Evolutionary conservation across 441 rosid species (phyloP).

Genomic region (Gossypium davidsonii): DNA sequence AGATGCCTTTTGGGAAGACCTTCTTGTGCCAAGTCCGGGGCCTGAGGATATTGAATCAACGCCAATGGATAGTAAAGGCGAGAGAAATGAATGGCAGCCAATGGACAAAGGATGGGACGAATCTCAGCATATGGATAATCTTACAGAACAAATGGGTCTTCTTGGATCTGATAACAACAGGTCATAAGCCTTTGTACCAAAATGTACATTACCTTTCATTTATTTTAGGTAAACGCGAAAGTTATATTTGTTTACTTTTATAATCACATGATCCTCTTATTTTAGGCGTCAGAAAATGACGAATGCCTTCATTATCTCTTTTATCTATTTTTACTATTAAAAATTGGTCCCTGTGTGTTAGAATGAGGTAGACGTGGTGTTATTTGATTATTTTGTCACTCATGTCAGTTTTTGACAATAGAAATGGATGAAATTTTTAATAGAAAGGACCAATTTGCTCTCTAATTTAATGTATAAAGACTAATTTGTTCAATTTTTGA

Average conservation of each 20-base stretch:
- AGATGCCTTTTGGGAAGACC: constrained; percentile 62
- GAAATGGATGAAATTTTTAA: too few relatives aligned
- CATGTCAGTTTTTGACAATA: too few relatives aligned
- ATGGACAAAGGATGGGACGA: constrained; percentile 43
- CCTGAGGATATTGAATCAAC: constrained; percentile 54
- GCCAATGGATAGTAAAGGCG: constrained; percentile 30
- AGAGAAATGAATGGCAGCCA: constrained; percentile 25
- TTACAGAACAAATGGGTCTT: constrained; percentile 76
- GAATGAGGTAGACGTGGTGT: too few relatives aligned
- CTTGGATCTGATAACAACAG: constrained; percentile 48
- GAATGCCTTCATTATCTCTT: constrained; percentile 9
- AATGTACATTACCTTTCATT: constrained; percentile 13
- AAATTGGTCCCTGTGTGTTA: too few relatives aligned
- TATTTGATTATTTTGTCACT: too few relatives aligned
- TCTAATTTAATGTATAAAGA: too few relatives aligned
- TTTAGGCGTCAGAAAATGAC: constrained; percentile 13
- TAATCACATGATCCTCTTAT: not conserved
- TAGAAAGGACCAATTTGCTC: too few relatives aligned
- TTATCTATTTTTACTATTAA: not conserved
- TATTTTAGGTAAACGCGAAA: constrained; percentile 5
- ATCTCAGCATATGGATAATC: constrained; percentile 51
- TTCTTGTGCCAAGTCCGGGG: constrained; percentile 44
- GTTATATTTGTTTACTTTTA: not conserved
- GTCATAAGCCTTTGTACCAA: constrained; percentile 18
- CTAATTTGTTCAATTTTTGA: too few relatives aligned